Conservation (phyloP, 2,329 filamentous ascomycete genomes). For the Colletotrichum truncatum region DNA sequence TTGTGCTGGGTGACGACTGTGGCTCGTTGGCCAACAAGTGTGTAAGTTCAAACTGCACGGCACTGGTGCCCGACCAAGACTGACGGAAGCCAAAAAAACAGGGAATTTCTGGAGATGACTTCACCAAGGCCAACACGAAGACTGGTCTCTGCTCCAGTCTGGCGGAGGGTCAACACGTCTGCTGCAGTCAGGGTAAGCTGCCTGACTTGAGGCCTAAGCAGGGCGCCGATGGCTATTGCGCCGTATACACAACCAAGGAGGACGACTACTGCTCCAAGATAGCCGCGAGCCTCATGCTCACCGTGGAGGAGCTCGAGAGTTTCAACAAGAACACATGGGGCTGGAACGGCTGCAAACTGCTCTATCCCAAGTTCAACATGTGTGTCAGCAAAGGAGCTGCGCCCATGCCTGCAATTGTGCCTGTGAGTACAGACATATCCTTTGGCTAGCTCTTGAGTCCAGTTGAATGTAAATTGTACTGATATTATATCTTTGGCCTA, state of each 20-base stretch:
- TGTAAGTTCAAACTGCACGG: no score
- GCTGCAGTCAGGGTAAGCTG: constrained; percentile 43
- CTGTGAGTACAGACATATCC: neutral
- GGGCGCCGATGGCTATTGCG: constrained; percentile 36
- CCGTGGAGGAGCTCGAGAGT: constrained; percentile 40
- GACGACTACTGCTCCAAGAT: constrained; percentile 46
- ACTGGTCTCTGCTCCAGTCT: constrained; percentile 38
- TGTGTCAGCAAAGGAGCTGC: neutral
- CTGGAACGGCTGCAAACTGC: neutral
- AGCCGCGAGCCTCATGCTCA: constrained; percentile 41
- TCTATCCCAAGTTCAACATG: neutral
- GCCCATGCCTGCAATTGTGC: neutral
- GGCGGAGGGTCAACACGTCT: constrained; percentile 42
- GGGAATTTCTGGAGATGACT: no score
- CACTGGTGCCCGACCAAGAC: no score
- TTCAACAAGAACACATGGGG: constrained; percentile 52
- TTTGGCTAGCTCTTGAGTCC: no score
- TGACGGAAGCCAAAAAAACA: no score
- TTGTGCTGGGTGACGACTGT: constrained; percentile 29
- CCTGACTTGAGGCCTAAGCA: constrained; percentile 42
- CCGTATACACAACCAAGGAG: constrained; percentile 39
- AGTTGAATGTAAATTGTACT: no score
- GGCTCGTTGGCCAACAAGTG: neutral
- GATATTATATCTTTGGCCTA: no score
- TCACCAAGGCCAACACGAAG: neutral